A percentile compares a stretch with the other conserved stretches of the same genome.
Conservation (phyloP, 129 eudicot genomes). For the Saussurea involucrata region DNA sequence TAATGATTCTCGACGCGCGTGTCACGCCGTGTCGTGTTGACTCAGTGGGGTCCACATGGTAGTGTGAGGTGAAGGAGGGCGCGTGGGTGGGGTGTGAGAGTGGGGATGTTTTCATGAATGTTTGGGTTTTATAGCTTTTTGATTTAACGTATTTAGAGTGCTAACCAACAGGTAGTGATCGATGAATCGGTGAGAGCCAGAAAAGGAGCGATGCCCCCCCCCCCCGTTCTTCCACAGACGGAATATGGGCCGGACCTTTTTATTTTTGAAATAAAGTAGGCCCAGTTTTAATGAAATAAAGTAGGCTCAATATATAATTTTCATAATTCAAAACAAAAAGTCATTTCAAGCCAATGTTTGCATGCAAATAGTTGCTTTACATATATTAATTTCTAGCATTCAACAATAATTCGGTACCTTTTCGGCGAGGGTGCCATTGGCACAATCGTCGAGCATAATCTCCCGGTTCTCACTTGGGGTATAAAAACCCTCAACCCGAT, state of each 20-base stretch:
- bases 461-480: too few relatives aligned
- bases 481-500: too few relatives aligned
- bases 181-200: slow-evolving; percentile 24
- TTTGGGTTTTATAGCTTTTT: slow-evolving; percentile 27
- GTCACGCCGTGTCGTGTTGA: slow-evolving; percentile 23
- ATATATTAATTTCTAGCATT: too few relatives aligned
- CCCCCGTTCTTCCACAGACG: not conserved
- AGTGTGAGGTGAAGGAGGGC: not conserved
- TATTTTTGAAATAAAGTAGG: not conserved
- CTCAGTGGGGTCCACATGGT: not conserved
- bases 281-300: not conserved
- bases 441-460: too few relatives aligned
- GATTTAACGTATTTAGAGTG: slow-evolving; percentile 13
- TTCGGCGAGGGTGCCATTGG: too few relatives aligned
- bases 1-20: slow-evolving; percentile 19
- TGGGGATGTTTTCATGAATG: not conserved
- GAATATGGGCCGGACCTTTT: slow-evolving; percentile 16
- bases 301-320: too few relatives aligned
- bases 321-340: too few relatives aligned
- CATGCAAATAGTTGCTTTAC: too few relatives aligned
- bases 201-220: slow-evolving; percentile 15
- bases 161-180: slow-evolving; percentile 29
- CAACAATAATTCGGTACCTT: too few relatives aligned
- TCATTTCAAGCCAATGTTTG: too few relatives aligned
- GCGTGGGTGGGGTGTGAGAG: slow-evolving; percentile 20